Conservation (phyloP, 345 rosid genomes). For the Eucalyptus sp. region DNA sequence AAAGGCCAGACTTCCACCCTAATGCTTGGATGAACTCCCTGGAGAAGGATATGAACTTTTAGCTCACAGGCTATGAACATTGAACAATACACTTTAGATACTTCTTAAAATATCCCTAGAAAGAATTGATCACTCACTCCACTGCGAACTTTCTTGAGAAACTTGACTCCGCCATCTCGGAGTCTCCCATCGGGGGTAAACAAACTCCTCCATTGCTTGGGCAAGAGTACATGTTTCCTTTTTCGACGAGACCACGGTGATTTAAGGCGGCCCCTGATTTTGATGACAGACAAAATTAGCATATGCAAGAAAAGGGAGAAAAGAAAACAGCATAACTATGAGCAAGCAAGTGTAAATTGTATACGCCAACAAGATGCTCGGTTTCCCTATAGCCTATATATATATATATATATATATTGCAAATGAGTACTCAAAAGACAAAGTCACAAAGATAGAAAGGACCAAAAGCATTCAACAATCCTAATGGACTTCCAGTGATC, state of each 20-base stretch:
- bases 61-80: background rate
- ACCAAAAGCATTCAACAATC: background rate
- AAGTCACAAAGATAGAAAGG: background rate
- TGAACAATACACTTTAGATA: background rate
- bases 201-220: conserved; percentile 63
- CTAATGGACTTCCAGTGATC: background rate
- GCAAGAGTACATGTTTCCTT: conserved; percentile 59
- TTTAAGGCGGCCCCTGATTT: conserved; percentile 47
- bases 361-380: background rate
- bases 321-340: background rate
- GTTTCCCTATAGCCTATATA: background rate
- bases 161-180: conserved; percentile 59
- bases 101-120: background rate
- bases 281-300: background rate
- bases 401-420: background rate
- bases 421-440: background rate
- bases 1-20: conserved; percentile 94
- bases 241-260: conserved; percentile 91
- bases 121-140: conserved; percentile 46
- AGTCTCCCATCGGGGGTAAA: conserved; percentile 71
- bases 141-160: conserved; percentile 83
- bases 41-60: background rate
- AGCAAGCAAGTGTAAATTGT: background rate
- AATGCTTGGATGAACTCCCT: conserved; percentile 92
- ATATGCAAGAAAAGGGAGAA: background rate